phyloP scores from a whole-genome alignment of 768 basidiomycete species.

The Dioszegia aurantiaca region DNA sequence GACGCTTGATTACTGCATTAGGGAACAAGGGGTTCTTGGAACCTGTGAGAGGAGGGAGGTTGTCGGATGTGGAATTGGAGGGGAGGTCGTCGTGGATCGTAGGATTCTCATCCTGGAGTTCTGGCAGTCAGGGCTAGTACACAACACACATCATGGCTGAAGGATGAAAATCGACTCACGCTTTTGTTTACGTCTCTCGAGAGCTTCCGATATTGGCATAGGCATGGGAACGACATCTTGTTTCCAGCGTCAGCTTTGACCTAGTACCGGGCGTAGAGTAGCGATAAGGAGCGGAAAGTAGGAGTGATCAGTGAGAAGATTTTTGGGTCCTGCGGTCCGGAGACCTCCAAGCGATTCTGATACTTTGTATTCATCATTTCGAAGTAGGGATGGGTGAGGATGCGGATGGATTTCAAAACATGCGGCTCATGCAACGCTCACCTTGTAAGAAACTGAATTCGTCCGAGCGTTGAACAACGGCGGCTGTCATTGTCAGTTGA shows the following conservation, averaged over 20 bases:
- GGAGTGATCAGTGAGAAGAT: slow-evolving; percentile 51
- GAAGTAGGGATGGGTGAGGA: slow-evolving; percentile 6
- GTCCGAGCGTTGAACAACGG: slow-evolving; percentile 41
- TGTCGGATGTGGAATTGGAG: slow-evolving; percentile 17
- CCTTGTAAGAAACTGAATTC: slow-evolving; percentile 50
- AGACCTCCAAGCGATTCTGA: slow-evolving; percentile 23
- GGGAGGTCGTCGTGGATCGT: slow-evolving; percentile 26
- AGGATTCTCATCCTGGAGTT: slow-evolving; percentile 32
- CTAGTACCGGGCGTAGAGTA: not conserved
- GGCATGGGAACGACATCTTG: slow-evolving; percentile 48
- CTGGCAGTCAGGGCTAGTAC: slow-evolving; percentile 18
- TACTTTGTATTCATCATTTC: slow-evolving; percentile 36
- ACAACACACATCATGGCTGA: not conserved
- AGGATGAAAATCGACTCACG: slow-evolving; percentile 26
- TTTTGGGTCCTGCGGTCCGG: slow-evolving; percentile 32
- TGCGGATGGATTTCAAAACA: slow-evolving; percentile 7
- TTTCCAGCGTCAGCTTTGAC: slow-evolving; percentile 7
- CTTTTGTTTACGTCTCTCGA: slow-evolving; percentile 34
- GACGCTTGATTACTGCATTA: slow-evolving; percentile 41
- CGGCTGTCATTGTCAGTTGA: slow-evolving; percentile 23
- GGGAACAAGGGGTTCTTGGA: slow-evolving; percentile 47
- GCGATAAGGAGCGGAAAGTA: not conserved
- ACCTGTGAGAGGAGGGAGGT: slow-evolving; percentile 32
- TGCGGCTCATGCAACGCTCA: slow-evolving; percentile 18
- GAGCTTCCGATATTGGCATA: slow-evolving; percentile 46